phyloP scores from a whole-genome alignment of 768 basidiomycete genomes.

The Rhizopogon sp. region DNA sequence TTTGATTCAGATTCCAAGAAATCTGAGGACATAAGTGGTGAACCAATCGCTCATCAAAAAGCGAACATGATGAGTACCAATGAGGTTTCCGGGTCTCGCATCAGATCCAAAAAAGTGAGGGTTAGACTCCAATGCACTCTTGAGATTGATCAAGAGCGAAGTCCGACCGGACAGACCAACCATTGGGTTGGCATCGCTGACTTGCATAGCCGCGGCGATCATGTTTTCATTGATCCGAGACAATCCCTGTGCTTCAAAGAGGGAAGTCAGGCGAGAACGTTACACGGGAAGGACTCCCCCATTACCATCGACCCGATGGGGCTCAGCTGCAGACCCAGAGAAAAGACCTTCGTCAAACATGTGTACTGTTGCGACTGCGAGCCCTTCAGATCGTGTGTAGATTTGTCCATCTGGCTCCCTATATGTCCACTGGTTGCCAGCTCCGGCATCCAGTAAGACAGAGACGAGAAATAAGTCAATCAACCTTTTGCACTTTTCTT shows the following conservation, averaged over 20 bases:
- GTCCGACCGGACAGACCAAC: constrained; percentile 87
- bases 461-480: constrained; percentile 89
- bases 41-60: neutral
- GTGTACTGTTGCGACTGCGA: constrained; percentile 85
- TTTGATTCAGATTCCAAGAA: constrained; percentile 59
- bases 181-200: constrained; percentile 74
- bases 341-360: constrained; percentile 89
- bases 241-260: constrained; percentile 60
- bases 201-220: constrained; percentile 74
- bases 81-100: constrained; percentile 76
- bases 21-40: constrained; percentile 35
- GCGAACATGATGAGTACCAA: constrained; percentile 46
- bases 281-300: neutral
- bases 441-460: constrained; percentile 92
- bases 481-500: constrained; percentile 65
- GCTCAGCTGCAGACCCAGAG: constrained; percentile 52
- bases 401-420: constrained; percentile 48
- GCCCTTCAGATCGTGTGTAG: constrained; percentile 70
- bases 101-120: constrained; percentile 68
- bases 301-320: constrained; percentile 75
- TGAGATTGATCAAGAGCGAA: constrained; percentile 67
- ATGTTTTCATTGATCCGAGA: constrained; percentile 53
- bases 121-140: constrained; percentile 59
- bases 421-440: constrained; percentile 80
- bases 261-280: neutral